Evolutionary conservation across 2,329 filamentous ascomycete genomes (phyloP).

Genomic region (Colletotrichum nymphaeae): DNA sequence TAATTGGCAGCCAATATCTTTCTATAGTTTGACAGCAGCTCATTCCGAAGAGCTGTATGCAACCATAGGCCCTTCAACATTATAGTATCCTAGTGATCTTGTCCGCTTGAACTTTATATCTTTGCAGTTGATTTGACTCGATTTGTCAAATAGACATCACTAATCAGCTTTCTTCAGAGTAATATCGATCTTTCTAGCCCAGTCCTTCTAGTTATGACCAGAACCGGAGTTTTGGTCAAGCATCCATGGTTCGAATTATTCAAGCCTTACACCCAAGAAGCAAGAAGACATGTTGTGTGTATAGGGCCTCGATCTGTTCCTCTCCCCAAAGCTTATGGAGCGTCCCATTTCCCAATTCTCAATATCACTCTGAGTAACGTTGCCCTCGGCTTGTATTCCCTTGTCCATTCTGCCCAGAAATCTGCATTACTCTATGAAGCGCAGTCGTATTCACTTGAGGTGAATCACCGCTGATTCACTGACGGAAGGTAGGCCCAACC

Average conservation of each 20-base stretch:
- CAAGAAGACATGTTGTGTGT: no score
- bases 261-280: no score
- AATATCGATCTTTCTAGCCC: neutral
- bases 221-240: no score
- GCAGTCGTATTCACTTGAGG: neutral
- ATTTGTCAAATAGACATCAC: neutral
- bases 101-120: neutral
- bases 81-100: neutral
- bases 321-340: neutral
- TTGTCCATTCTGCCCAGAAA: neutral
- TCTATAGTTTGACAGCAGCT: neutral
- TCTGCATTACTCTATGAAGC: neutral
- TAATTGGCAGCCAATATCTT: neutral
- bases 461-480: neutral
- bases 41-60: neutral
- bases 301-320: no score
- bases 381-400: neutral
- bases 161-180: neutral
- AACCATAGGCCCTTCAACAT: neutral
- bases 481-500: neutral
- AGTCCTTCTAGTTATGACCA: no score
- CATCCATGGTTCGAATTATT: no score
- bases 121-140: neutral
- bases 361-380: neutral
- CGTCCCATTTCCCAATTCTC: neutral